Evolutionary conservation across 306 rosid species (phyloP), one percentile per base, ranked within the genome.

Genomic region (Rosa lucieae): DNA sequence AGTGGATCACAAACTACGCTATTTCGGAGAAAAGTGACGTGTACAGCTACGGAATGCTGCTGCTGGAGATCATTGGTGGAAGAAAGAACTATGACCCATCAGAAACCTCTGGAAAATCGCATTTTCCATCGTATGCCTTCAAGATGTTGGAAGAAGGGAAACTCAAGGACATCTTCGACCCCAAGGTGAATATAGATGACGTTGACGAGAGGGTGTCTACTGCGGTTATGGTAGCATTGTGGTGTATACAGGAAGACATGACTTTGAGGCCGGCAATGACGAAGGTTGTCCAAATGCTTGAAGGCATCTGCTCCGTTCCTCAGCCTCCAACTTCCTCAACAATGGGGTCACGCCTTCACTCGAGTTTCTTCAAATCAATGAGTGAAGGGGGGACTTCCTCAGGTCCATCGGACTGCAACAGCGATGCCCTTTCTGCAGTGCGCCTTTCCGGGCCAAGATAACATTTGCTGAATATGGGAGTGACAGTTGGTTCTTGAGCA

Each of bases 191-290:
- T 15, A 74, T 61, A 2, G 83, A 83, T 70, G 88, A 32, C 13
- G 69, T 83, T 4, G 95, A 91, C 44, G 85, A 85, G 11, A 84
- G 86, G 80, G 71, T 91, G 42, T 81, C 77, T 13, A 77, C 76
- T 10, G 94, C 94, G 48, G 81, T 91, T 20, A 87, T 80, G 75
- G 96, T 95, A 73, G 97, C 99, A 55, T 85, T 92, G 51, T 91
- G 97, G 98, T 95, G 98, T 80, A 83, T 95, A 81, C 98, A 95
- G 15, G 97, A 94, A 80, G 98, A 95, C 51, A 92, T 89, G 99
- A 71, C 86, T 14, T 73, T 86, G 73, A 86, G 98, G 74, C 99
- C 99, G 55, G 70, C 97, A 23, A 92, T 95, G 99, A 83, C 92
- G 5, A 92, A 84, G 78, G 99, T 95, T 39, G 97, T 89, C 20